These are phyloP conservation scores for Aurantiochytrium sp. DNA, from an alignment of 108 stramenopile species.

Conservation along the genomic window DNA sequence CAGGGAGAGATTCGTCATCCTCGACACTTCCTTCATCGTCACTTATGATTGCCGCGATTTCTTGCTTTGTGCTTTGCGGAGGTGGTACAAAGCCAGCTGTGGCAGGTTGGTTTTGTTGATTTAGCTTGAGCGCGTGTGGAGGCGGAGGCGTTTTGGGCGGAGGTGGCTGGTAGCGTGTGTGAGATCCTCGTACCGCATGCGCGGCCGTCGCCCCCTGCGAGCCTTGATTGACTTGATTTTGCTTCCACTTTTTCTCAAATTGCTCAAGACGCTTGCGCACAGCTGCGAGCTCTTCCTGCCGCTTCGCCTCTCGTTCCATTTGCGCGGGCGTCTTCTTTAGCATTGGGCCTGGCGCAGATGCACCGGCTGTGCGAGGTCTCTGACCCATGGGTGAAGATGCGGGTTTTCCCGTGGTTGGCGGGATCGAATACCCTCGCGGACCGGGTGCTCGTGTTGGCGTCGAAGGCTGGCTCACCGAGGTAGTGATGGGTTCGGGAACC, in stretches of 20 bases:
- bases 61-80: too few species aligned
- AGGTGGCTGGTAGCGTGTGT: background rate
- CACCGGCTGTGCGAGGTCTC: too few species aligned
- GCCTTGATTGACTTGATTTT: background rate
- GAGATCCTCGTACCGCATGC: too few species aligned
- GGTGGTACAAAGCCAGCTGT: too few species aligned
- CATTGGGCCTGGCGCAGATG: too few species aligned
- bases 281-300: background rate
- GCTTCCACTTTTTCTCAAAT: constrained; percentile 2
- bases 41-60: too few species aligned
- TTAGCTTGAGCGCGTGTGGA: background rate
- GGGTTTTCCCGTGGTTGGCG: background rate
- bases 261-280: background rate
- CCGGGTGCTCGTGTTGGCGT: background rate
- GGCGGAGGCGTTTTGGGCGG: constrained; percentile 6
- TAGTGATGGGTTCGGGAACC: background rate
- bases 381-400: background rate
- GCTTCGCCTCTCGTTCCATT: background rate
- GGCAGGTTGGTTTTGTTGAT: too few species aligned
- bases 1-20: too few species aligned
- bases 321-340: background rate
- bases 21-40: too few species aligned
- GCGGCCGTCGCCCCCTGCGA: background rate
- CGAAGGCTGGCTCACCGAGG: background rate
- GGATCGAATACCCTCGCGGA: background rate